These are phyloP conservation scores for Lolium multiflorum DNA, from an alignment of 176 grass and related monocot genomes.

Conservation along the genomic window DNA sequence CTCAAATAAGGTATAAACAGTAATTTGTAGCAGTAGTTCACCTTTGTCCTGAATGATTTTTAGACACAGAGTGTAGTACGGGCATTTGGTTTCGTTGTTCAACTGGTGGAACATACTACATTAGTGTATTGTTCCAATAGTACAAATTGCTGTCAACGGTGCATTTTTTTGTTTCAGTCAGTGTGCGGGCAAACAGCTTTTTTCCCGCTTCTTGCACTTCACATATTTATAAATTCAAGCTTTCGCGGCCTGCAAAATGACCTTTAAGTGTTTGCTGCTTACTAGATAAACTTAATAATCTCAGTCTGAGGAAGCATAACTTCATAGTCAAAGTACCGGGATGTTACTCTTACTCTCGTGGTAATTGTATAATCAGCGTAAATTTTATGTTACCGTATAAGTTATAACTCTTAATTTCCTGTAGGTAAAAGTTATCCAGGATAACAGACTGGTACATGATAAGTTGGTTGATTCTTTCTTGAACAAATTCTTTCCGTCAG, in stretches of 20 bases:
- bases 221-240: background rate
- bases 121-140: background rate
- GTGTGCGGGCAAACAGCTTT: background rate
- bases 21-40: background rate
- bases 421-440: constrained; percentile 80
- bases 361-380: background rate
- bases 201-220: background rate
- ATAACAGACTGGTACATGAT: constrained; percentile 70
- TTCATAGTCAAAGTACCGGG: background rate
- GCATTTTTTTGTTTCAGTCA: background rate
- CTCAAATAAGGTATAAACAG: background rate
- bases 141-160: background rate
- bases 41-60: background rate
- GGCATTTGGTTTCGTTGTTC: background rate
- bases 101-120: background rate
- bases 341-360: background rate
- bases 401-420: constrained; percentile 36
- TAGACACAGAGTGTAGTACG: background rate
- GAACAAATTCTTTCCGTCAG: constrained; percentile 96
- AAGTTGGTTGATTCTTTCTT: constrained; percentile 86
- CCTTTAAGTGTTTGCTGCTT: constrained; percentile 8
- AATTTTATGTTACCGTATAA: background rate
- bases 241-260: background rate
- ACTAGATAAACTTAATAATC: background rate
- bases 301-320: background rate